Evolutionary conservation across 208 protist species (phyloP), one percentile per base, ranked within the genome.

Genomic region (Acanthamoeba polyphaga): DNA sequence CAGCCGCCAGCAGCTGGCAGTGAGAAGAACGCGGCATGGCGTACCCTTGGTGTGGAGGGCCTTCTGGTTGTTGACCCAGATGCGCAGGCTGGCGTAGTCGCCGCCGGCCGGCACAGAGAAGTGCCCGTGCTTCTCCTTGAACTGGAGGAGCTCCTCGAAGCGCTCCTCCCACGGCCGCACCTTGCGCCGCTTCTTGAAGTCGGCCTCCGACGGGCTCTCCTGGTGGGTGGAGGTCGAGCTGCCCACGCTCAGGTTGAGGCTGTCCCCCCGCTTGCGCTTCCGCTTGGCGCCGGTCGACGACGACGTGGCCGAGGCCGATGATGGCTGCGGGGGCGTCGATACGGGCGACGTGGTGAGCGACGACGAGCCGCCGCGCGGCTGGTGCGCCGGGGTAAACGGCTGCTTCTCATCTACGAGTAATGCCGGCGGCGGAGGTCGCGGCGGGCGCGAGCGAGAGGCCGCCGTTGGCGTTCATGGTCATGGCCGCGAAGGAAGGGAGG

Each of bases 11-110:
- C 3, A 46, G 27, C 9, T 89, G 82, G 19, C 49, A 6, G 10
- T 38, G 32, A 76, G 13, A 34, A 76, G 13, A 76, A 76, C 29
- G 68, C 24, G 43, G 0, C 5, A 7, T 29, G 7, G 62, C 17
- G 68, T 84, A 84, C 74, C 85, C 70, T 92, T 92, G 24, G 85
- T 72, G 34, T 92, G 85, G 7, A 92, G 58, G 7, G 85, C 85
- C 85, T 92, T 92, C 85, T 92, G 85, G 85, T 92, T 92, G 46
- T 64, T 72, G 22, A 92, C 64, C 85, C 85, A 92, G 19, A 92
- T 92, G 34, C 64, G 55, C 53, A 92, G 46, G 60, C 60, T 74
- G 9, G 85, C 85, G 46, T 38, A 92, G 13, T 92, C 85, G 49
- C 60, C 60, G 22, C 60, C 49, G 46, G 51, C 55, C 51, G 80